phyloP scores from a whole-genome alignment of 805 yeast genomes.

The Metschnikowia reukaufii region DNA sequence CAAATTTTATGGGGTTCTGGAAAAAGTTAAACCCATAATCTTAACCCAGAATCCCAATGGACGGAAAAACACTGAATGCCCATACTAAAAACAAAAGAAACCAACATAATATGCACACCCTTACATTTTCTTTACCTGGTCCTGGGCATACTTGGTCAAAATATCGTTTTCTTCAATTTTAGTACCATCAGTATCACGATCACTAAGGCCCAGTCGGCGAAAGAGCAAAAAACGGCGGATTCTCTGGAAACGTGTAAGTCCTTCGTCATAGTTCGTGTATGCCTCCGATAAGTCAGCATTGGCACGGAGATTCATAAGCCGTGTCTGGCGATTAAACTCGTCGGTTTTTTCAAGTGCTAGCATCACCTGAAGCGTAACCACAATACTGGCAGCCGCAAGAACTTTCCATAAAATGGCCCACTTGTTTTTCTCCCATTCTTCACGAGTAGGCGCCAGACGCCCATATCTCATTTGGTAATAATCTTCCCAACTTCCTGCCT shows the following conservation, averaged over 20 bases:
- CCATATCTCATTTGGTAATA: slow-evolving; percentile 45
- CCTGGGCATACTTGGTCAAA: slow-evolving; percentile 34
- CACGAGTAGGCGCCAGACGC: slow-evolving; percentile 40
- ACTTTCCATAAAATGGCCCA: slow-evolving; percentile 43
- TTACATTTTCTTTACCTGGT: slow-evolving; percentile 16
- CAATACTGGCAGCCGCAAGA: slow-evolving; percentile 36
- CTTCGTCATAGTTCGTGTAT: slow-evolving; percentile 30
- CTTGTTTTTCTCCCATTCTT: slow-evolving; percentile 43
- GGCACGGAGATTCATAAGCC: slow-evolving; percentile 28
- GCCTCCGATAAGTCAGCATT: slow-evolving; percentile 30
- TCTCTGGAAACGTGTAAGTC: slow-evolving; percentile 29
- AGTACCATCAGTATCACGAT: slow-evolving; percentile 20
- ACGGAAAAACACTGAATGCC: no score
- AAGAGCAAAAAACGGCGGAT: slow-evolving; percentile 34
- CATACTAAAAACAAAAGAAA: no score
- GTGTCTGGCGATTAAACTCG: slow-evolving; percentile 25
- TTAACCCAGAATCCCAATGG: no score
- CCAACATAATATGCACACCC: slow-evolving; percentile 8
- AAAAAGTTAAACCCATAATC: no score
- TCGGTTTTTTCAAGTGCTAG: slow-evolving; percentile 38
- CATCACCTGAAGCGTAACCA: slow-evolving; percentile 43
- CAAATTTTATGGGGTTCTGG: no score
- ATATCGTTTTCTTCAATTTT: slow-evolving; percentile 29
- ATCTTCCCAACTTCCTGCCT: slow-evolving; percentile 67
- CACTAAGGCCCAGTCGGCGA: slow-evolving; percentile 29